phyloP scores from a whole-genome alignment of 2,329 filamentous ascomycete genomes.

The Teratosphaeria destructans region DNA sequence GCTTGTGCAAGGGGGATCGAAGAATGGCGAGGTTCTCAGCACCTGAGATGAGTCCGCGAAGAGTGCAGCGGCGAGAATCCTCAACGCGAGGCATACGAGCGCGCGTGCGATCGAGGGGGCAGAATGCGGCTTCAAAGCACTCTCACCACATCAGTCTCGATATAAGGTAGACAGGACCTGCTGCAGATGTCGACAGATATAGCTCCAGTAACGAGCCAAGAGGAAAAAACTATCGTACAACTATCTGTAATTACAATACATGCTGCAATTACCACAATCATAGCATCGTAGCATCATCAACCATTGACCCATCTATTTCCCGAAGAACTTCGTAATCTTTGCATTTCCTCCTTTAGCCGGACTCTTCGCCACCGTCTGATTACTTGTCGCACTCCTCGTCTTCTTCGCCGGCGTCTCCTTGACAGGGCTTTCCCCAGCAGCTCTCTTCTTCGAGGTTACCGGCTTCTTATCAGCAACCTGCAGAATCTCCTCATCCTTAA shows the following conservation, averaged over 20 bases:
- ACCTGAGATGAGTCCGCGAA: too few relatives aligned
- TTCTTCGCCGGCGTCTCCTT: conserved; percentile 25
- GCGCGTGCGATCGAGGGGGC: too few relatives aligned
- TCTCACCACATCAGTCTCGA: too few relatives aligned
- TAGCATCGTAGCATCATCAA: neutral
- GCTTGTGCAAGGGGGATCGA: too few relatives aligned
- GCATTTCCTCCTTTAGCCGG: conserved; percentile 41
- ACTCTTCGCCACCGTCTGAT: conserved; percentile 38
- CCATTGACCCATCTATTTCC: conserved; percentile 25
- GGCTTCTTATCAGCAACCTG: conserved; percentile 9
- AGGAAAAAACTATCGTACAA: neutral
- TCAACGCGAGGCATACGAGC: too few relatives aligned
- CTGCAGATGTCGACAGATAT: too few relatives aligned
- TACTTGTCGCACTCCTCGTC: conserved; percentile 47
- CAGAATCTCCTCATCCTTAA: conserved; percentile 21
- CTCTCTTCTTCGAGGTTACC: neutral
- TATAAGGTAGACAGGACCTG: too few relatives aligned
- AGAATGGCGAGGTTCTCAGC: too few relatives aligned
- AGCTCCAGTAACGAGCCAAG: neutral
- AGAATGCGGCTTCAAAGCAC: too few relatives aligned
- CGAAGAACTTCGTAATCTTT: conserved; percentile 50
- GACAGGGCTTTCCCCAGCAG: neutral
- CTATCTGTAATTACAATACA: neutral
- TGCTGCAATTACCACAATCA: neutral
- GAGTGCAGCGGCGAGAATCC: too few relatives aligned